These are phyloP conservation scores for Monilinia fructicola DNA, from an alignment of 2,329 filamentous ascomycete genomes.

Conservation along the genomic window DNA sequence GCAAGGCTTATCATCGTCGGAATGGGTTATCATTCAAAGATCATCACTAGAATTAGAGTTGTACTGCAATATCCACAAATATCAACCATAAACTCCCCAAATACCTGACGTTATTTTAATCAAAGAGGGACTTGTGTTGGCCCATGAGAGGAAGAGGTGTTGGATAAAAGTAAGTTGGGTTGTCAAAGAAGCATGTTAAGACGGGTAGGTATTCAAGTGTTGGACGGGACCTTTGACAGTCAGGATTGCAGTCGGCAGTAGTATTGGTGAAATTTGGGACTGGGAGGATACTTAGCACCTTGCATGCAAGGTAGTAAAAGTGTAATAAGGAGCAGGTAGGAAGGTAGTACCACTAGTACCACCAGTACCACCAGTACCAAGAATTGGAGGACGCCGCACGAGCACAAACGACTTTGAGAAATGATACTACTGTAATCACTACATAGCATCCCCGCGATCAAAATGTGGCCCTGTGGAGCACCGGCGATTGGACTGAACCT, in stretches of 20 bases:
- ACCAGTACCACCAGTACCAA: too few species aligned
- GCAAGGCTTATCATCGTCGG: slow-evolving; percentile 34
- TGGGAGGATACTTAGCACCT: too few species aligned
- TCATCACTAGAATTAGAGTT: slow-evolving; percentile 18
- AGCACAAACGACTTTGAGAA: slow-evolving; percentile 7
- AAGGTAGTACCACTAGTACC: not conserved
- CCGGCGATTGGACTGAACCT: not conserved
- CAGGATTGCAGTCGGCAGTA: too few species aligned
- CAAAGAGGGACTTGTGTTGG: not conserved
- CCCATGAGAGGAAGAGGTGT: not conserved
- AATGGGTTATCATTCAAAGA: slow-evolving; percentile 19
- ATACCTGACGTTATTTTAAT: slow-evolving; percentile 18
- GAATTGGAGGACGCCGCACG: not conserved
- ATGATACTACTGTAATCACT: too few species aligned
- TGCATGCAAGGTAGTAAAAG: too few species aligned
- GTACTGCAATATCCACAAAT: slow-evolving; percentile 3
- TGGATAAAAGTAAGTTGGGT: not conserved
- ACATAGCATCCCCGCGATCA: slow-evolving; percentile 17
- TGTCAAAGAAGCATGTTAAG: not conserved
- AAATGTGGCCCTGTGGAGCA: slow-evolving; percentile 11
- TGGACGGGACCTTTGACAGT: slow-evolving; percentile 3
- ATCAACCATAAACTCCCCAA: slow-evolving; percentile 4
- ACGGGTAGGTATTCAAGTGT: too few species aligned
- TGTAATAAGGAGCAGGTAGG: not conserved
- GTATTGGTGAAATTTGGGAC: too few species aligned